Percentiles rank a stretch among this genome's conserved stretches.
Evolutionary conservation across 176 grass and related monocot species (phyloP).

Genomic region (Zea luxurians): DNA sequence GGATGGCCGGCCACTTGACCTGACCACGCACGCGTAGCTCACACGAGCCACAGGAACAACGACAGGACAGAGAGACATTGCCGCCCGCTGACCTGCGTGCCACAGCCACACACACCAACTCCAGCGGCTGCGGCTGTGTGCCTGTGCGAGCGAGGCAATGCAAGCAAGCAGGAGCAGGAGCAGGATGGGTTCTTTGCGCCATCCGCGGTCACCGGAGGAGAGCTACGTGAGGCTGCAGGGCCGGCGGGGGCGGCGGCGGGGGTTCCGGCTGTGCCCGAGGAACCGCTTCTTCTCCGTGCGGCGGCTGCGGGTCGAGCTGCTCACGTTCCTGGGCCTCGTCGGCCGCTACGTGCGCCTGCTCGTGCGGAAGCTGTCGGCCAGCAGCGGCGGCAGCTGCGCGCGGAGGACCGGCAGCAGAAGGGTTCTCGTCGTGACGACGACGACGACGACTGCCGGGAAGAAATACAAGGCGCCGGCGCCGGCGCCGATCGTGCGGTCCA

Average conservation of each 20-base stretch:
- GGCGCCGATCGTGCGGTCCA: constrained; percentile 48
- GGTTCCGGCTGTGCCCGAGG: constrained; percentile 58
- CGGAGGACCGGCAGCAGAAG: constrained; percentile 54
- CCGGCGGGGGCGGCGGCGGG: constrained; percentile 38
- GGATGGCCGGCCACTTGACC: constrained; percentile 4
- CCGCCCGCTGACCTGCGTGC: background rate
- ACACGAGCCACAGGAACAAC: no score
- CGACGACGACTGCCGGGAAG: background rate
- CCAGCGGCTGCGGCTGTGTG: background rate
- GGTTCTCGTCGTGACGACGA: constrained; percentile 24
- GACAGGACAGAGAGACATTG: background rate
- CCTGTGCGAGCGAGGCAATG: background rate
- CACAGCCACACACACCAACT: background rate
- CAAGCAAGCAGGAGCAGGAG: background rate
- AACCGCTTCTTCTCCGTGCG: constrained; percentile 60
- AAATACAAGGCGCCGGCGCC: background rate
- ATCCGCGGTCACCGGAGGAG: constrained; percentile 24
- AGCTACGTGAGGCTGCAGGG: constrained; percentile 44
- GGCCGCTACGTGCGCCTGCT: constrained; percentile 50
- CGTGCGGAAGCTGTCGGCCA: constrained; percentile 11
- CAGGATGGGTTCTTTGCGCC: constrained; percentile 16
- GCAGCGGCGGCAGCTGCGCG: background rate
- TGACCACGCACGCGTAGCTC: background rate
- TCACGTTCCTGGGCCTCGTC: constrained; percentile 47
- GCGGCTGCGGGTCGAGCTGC: constrained; percentile 50